Conservation (phyloP, 2,329 filamentous ascomycete genomes). For the Cryphonectria carpinicola region DNA sequence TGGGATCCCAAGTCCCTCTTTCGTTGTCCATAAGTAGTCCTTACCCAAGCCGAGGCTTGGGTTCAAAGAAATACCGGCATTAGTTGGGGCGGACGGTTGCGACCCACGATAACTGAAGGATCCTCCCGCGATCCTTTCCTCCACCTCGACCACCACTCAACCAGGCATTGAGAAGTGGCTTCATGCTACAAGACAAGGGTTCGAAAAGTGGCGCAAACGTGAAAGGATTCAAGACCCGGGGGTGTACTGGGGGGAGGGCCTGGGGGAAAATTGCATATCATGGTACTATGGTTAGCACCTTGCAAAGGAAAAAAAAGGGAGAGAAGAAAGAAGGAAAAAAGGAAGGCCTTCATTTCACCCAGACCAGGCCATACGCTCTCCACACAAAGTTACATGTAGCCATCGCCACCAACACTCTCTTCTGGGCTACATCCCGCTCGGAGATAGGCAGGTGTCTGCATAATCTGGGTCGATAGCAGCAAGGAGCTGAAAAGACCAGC, state of each 20-base stretch:
- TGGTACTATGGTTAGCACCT: not conserved
- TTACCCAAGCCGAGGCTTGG: not conserved
- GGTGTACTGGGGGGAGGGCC: too few species aligned
- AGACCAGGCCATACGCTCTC: not conserved
- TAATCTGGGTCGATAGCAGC: constrained; percentile 1
- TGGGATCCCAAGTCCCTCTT: not conserved
- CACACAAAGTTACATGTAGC: not conserved
- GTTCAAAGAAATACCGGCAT: not conserved
- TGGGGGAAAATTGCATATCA: not conserved
- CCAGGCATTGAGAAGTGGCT: not conserved
- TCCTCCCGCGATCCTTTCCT: constrained; percentile 11
- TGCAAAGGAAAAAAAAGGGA: not conserved
- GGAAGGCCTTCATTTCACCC: constrained; percentile 3
- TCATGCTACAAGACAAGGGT: not conserved
- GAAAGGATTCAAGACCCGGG: not conserved
- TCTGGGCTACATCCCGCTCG: constrained; percentile 6
- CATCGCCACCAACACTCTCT: not conserved
- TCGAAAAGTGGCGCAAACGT: not conserved
- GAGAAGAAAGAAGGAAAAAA: not conserved
- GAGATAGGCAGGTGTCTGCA: constrained; percentile 9
- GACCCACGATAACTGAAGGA: not conserved
- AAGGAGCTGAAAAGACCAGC: not conserved
- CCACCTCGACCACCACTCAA: constrained; percentile 6
- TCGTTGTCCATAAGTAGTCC: not conserved
- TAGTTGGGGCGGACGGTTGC: not conserved